Conservation (phyloP, 129 eudicot genomes). For the Centella asiatica region DNA sequence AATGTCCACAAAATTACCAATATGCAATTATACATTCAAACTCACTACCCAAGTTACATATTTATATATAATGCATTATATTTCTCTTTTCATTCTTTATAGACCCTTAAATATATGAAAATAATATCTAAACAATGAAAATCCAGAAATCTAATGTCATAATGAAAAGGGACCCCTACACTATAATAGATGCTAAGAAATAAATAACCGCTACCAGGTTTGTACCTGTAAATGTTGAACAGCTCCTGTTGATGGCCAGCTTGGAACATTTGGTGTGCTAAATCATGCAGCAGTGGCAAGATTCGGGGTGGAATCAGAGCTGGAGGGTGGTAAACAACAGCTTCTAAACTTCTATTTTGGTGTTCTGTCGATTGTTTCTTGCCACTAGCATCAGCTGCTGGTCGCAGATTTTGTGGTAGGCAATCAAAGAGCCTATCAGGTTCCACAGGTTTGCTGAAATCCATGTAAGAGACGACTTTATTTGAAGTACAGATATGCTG, state of each 20-base stretch:
- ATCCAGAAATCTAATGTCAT: too few species aligned
- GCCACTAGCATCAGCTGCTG: slow-evolving; percentile 39
- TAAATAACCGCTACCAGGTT: too few species aligned
- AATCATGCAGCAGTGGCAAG: slow-evolving; percentile 60
- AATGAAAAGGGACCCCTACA: too few species aligned
- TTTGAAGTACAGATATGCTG: too few species aligned
- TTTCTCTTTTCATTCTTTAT: too few species aligned
- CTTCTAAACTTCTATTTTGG: slow-evolving; percentile 41
- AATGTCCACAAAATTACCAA: too few species aligned
- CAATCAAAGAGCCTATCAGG: slow-evolving; percentile 79
- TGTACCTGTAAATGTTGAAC: slow-evolving; percentile 54
- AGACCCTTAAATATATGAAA: not conserved
- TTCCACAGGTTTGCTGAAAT: slow-evolving; percentile 82
- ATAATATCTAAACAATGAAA: too few species aligned
- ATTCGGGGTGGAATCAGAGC: slow-evolving; percentile 62
- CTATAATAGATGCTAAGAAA: too few species aligned
- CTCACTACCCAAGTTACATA: too few species aligned
- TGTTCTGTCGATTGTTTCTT: slow-evolving; percentile 43
- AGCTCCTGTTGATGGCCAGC: slow-evolving; percentile 81
- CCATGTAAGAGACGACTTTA: slow-evolving; percentile 13
- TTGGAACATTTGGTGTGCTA: slow-evolving; percentile 69
- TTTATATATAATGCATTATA: too few species aligned
- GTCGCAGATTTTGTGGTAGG: slow-evolving; percentile 65
- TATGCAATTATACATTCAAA: too few species aligned
- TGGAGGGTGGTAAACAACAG: slow-evolving; percentile 41